These are phyloP conservation scores for Citrus mangshanensis DNA, from an alignment of 345 rosid species.

Conservation along the genomic window DNA sequence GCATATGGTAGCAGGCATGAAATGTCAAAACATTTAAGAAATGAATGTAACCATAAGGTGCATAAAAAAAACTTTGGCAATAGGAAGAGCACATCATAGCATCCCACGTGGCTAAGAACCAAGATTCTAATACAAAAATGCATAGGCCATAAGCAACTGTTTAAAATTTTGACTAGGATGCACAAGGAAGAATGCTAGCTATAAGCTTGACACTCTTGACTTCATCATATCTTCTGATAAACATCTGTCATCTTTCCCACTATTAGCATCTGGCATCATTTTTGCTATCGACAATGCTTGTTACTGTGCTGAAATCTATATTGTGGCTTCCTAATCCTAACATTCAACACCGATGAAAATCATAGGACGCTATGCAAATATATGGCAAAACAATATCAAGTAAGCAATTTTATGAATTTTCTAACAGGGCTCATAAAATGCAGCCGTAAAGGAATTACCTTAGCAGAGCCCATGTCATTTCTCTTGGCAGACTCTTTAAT, in stretches of 20 bases:
- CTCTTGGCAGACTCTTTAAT: conserved; percentile 39
- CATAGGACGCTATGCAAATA: neutral
- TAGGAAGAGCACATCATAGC: neutral
- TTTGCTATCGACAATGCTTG: neutral
- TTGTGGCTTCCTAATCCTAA: neutral
- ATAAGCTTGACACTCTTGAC: neutral
- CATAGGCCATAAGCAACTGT: neutral
- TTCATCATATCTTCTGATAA: neutral
- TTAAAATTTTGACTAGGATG: neutral
- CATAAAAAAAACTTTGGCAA: neutral
- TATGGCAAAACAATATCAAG: neutral
- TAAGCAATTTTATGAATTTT: neutral
- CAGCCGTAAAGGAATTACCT: neutral
- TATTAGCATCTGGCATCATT: neutral
- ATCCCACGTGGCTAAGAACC: neutral
- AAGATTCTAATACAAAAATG: neutral
- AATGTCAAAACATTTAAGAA: neutral
- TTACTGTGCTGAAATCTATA: neutral
- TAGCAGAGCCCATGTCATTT: conserved; percentile 6
- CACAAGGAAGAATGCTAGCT: neutral
- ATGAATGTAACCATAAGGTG: neutral
- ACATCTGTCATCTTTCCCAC: neutral
- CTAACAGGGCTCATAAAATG: neutral
- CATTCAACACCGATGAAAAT: neutral
- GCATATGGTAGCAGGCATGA: neutral